Percentiles rank a stretch among this genome's conserved stretches.
Evolutionary conservation across 1,284 basidiomycete species (phyloP).

Genomic region (Cutaneotrichosporon spelunceum): DNA sequence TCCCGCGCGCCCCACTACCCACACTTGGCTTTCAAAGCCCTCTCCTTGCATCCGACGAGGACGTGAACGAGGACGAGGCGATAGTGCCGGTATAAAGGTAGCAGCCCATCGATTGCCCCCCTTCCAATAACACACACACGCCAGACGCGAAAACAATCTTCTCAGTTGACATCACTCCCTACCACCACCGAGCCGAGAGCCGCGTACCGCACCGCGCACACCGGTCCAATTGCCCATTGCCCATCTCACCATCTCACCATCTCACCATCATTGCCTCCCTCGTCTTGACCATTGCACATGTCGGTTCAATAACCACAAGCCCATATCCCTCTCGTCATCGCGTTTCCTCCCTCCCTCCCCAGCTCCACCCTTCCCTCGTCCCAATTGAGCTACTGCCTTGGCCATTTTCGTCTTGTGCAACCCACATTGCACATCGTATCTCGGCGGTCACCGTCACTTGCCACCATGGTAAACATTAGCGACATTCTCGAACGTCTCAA

Average conservation of each 20-base stretch:
- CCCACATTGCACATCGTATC: background rate
- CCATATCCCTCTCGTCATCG: conserved; percentile 1
- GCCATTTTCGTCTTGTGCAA: background rate
- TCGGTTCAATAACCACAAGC: conserved; percentile 5
- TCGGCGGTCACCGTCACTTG: background rate
- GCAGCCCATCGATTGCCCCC: background rate
- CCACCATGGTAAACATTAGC: background rate
- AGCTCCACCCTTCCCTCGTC: too few relatives aligned
- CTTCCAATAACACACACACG: too few relatives aligned
- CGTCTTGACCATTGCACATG: background rate
- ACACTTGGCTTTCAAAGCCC: too few relatives aligned
- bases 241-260: background rate
- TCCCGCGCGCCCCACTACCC: background rate
- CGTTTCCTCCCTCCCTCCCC: background rate
- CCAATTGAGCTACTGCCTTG: background rate
- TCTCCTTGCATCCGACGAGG: too few relatives aligned
- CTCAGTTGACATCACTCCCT: too few relatives aligned
- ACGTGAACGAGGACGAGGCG: too few relatives aligned
- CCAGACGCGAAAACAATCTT: too few relatives aligned
- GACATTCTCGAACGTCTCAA: background rate
- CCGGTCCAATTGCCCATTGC: background rate
- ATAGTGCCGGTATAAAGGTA: too few relatives aligned
- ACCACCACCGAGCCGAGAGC: background rate
- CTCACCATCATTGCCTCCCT: background rate
- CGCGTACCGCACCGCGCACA: background rate